phyloP scores from a whole-genome alignment of 768 basidiomycete species.

The Serendipita sp. region DNA sequence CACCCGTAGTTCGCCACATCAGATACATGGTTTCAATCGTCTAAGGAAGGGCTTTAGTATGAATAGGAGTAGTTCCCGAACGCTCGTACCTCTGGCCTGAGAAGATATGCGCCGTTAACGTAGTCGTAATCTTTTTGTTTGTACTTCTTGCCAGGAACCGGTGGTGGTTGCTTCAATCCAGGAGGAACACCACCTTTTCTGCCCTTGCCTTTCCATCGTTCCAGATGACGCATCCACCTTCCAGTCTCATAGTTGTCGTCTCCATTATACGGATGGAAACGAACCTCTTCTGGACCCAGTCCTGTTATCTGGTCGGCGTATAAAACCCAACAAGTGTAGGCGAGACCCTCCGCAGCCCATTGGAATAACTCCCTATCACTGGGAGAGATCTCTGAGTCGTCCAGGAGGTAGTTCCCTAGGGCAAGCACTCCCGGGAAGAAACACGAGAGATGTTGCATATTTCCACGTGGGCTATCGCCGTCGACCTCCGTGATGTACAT shows the following conservation, averaged over 20 bases:
- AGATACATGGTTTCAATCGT: constrained; percentile 59
- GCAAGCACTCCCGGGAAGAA: constrained; percentile 65
- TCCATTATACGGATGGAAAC: constrained; percentile 28
- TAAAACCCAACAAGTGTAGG: constrained; percentile 50
- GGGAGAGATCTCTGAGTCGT: constrained; percentile 34
- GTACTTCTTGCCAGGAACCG: neutral
- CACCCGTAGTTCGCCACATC: constrained; percentile 53
- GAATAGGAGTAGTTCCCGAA: neutral
- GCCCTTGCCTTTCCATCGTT: constrained; percentile 26
- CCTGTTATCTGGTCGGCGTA: constrained; percentile 60
- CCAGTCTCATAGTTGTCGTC: constrained; percentile 28
- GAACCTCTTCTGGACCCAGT: constrained; percentile 46
- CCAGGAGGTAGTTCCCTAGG: constrained; percentile 48
- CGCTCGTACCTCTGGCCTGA: constrained; percentile 51
- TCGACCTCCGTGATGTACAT: constrained; percentile 49
- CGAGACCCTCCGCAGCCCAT: constrained; percentile 63
- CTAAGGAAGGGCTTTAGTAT: constrained; percentile 21
- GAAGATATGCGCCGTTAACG: constrained; percentile 31
- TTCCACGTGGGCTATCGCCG: constrained; percentile 25
- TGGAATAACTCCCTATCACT: constrained; percentile 47
- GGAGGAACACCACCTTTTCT: neutral
- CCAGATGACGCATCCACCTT: constrained; percentile 19
- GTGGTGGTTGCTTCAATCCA: neutral
- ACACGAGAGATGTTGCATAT: constrained; percentile 60
- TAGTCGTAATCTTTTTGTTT: constrained; percentile 38